Base-by-base conservation (phyloP, 352 stramenopile species). In the Saprolegnia parasitica region DNA sequence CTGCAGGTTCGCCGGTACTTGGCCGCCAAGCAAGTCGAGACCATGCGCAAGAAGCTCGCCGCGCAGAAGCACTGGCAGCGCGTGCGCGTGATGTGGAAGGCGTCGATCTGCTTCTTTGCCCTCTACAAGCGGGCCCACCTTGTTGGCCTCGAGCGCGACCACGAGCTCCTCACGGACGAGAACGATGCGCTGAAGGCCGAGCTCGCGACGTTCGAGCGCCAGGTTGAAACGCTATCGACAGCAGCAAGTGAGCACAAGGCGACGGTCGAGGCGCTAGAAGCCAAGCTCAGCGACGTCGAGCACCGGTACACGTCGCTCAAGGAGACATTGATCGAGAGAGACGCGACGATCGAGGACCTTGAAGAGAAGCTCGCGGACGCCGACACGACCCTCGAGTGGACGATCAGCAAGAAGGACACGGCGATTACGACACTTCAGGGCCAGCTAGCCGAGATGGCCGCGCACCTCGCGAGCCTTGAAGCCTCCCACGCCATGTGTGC, bases 81-180 rank as follows among this genome's bases (percentile, higher is more conserved):
- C 35, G 83, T 18, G n/a, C 56, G 10, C 60, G 5, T 63, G 79
- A 74, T 73, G 78, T 11, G 68, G 21, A 42, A 68, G 42, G 71
- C 76, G 4, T 81, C 81, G 35, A 76, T 81, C 15, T 49, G 88
- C 32, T 91, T 94, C 65, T 77, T 72, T n/a, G 76, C 76, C 3
- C 78, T 88, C 57, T 76, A 91, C 39, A 75, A 79, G 32, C 67
- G 79, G 18, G 90, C 93, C 62, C 86, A 95, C 56, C 77, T 95
- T 9, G 67, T 79, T 35, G 81, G 84, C 0, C 76, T 95, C 8
- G 86, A 95, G 65, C 81, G 80, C 57, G 82, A 90, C 63, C 91
- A 92, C 55, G 49, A 67, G 21, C 72, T 46, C 24, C 74, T 95
- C 20, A 72, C 73, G 60, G 76, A 77, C 20, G 78, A 90, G 71